phyloP scores from a whole-genome alignment of 208 protist species.

The Crithidia sp. region DNA sequence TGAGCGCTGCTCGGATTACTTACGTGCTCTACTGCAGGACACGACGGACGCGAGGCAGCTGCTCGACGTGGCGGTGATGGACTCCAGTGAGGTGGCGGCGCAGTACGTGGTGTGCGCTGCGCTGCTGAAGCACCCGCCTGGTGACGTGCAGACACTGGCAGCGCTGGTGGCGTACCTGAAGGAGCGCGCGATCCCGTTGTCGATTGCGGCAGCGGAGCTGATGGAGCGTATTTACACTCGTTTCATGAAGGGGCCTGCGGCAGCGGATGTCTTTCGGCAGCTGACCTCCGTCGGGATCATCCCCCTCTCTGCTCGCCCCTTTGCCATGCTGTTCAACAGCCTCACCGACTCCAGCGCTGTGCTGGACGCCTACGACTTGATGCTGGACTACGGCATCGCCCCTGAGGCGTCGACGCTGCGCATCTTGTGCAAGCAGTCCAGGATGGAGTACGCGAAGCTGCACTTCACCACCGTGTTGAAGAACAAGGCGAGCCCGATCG shows the following conservation, averaged over 20 bases:
- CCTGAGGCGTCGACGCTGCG: conserved; percentile 79
- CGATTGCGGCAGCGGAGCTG: conserved; percentile 43
- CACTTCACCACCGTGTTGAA: conserved; percentile 69
- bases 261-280: conserved; percentile 62
- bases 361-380: conserved; percentile 87
- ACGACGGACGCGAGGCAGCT: conserved; percentile 45
- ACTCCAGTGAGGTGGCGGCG: conserved; percentile 31
- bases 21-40: conserved; percentile 50
- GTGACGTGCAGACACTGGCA: conserved; percentile 39
- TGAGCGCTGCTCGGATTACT: conserved; percentile 60
- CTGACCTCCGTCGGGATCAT: conserved; percentile 63
- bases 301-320: conserved; percentile 76
- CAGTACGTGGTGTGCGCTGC: conserved; percentile 59
- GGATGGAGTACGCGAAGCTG: conserved; percentile 60
- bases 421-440: conserved; percentile 83
- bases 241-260: conserved; percentile 78
- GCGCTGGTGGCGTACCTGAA: conserved; percentile 55
- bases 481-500: conserved; percentile 20
- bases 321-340: conserved; percentile 87
- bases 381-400: conserved; percentile 87
- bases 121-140: conserved; percentile 54
- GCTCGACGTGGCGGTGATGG: conserved; percentile 34
- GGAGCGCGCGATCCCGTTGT: conserved; percentile 46
- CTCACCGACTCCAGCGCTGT: conserved; percentile 44
- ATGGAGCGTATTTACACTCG: conserved; percentile 70